phyloP scores from a whole-genome alignment of 75 land plant genomes.

The Pseudotsuga menziesii region DNA sequence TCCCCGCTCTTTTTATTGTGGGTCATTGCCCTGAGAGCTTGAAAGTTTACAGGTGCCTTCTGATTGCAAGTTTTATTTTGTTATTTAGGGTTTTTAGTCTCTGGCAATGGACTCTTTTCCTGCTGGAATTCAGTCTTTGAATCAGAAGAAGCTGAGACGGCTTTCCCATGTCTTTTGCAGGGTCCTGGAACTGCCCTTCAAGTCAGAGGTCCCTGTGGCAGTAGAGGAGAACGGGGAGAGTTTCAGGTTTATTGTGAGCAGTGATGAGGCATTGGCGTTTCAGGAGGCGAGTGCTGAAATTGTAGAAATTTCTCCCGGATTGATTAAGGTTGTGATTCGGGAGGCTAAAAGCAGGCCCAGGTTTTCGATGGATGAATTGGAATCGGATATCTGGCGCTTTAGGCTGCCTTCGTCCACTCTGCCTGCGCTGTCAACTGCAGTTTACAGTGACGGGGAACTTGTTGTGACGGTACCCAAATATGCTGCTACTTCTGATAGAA shows the following conservation, averaged over 20 bases:
- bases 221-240: slow-evolving; percentile 38
- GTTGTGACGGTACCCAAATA: slow-evolving; percentile 50
- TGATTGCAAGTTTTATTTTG: neutral
- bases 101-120: neutral
- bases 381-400: slow-evolving; percentile 56
- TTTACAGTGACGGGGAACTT: slow-evolving; percentile 42
- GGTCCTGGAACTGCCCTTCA: slow-evolving; percentile 71
- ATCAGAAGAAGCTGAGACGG: slow-evolving; percentile 61
- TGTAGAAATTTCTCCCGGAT: slow-evolving; percentile 58
- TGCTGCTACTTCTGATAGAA: neutral
- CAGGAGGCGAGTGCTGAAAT: slow-evolving; percentile 35
- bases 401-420: slow-evolving; percentile 47
- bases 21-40: neutral
- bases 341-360: neutral
- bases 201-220: slow-evolving; percentile 57
- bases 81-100: neutral
- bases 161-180: slow-evolving; percentile 72
- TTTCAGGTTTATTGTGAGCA: slow-evolving; percentile 42
- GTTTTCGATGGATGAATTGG: slow-evolving; percentile 9
- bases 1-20: neutral
- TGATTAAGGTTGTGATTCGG: slow-evolving; percentile 47
- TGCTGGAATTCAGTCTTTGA: neutral
- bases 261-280: slow-evolving; percentile 11
- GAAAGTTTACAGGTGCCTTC: neutral
- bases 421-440: slow-evolving; percentile 51